Base-by-base conservation (phyloP, 1,284 basidiomycete genomes). In the Gastroboletus turbinatus region DNA sequence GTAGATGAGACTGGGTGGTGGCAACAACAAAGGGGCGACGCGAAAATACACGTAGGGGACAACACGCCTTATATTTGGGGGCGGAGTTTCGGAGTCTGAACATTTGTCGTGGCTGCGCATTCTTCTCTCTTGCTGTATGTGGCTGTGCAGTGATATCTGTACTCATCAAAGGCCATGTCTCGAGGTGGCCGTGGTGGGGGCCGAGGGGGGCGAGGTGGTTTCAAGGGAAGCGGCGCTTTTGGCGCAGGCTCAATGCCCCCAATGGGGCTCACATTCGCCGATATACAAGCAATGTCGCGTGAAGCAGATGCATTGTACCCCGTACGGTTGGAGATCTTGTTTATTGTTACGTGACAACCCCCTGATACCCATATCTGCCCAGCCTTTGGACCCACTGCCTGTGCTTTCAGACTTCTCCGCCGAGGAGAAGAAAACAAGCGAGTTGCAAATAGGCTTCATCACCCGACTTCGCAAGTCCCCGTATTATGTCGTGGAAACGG, bases 271-370 rank as follows among this genome's bases (percentile, higher is more conserved):
- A 84, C 85, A 5, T 90, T 89, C 66, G 82, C 86, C 45, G 90
- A 92, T 68, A 79, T 92, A 49, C 87, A 90, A 69, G 77, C 82
- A 46, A 73, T 92, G 67, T 87, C 87, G 21, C 75, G 86, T 56
- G 90, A 92, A 69, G 85, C 79, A 55, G 85, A 86, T 42, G 84
- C 83, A 38, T 73, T 90, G 66, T 92, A 91, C 75, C 90, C 90
- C 52, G 89, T 91, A 77, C 72, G 87, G 74, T 58, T 50, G 53
- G 43, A 64, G 52, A 51, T 39, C 48, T 65, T 56, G 54, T 63
- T 47, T 47, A 36, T 54, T 47, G 36, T 56, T 50, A 36, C 46
- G 13, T 49, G 54, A 53, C 55, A 29, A 42, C 19, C 6, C 40
- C 45, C 60, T 73, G 59, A 70, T 57, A 46, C 23, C 17, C n/a